Base-by-base conservation (phyloP, 169 alveolate genomes). In the Eimeria falciformis region DNA sequence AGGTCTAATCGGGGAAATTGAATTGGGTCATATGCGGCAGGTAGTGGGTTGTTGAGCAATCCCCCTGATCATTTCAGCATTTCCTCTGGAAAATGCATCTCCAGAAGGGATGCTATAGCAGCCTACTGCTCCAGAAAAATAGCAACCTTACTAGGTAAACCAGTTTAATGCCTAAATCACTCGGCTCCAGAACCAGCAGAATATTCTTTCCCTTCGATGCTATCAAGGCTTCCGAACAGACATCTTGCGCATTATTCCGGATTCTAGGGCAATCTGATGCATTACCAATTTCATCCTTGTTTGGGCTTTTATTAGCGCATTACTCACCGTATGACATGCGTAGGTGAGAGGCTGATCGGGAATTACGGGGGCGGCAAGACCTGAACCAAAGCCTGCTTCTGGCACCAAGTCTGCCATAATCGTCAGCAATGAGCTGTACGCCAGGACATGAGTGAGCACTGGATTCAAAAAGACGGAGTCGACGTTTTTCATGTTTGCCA, bases 321-420 rank as follows among this genome's bases (percentile, higher is more conserved):
- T n/a, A 58, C 73, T 43, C 69, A 79, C n/a, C 56, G 53, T 27
- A n/a, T 79, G 88, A 23, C 73, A 25, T 6, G 55, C 43, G 88
- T 79, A 79, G 21, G 40, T 79, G 88, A 37, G 47, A 2, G 73
- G 88, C n/a, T 55, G 88, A 23, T 79, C 88, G 21, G 18, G 12
- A 0, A 79, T 37, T 12, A 79, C 55, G 18, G 88, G 88, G 18
- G 88, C 88, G 4, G 88, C 88, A 12, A 79, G 88, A 12, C 73
- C 88, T 11, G 88, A 79, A 14, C 88, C 88, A 43, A 53, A 79
- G 75, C 33, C 88, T 7, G 88, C 88, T 37, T 79, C 88, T 29
- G 88, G 88, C 71, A 79, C 88, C 55, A 79, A 29, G 88, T 79
- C 88, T 21, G 88, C 88, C 88, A 79, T 79, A 58, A 79, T 79